Conservation (phyloP, 2,329 filamentous ascomycete species). For the Trichoderma sp. region DNA sequence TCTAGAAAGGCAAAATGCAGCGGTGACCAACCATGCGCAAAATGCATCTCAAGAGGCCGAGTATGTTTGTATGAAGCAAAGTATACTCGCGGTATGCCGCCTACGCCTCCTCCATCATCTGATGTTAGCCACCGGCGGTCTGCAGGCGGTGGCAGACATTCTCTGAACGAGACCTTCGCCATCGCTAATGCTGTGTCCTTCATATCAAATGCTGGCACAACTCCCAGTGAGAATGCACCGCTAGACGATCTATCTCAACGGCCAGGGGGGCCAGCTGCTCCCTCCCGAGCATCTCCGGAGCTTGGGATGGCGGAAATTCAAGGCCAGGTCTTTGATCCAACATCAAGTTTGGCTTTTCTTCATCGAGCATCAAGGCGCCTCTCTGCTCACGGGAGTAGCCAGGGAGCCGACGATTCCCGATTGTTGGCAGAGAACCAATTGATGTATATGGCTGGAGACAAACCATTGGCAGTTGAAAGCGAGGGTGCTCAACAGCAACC, state of each 20-base stretch:
- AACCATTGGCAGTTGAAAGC: conserved; percentile 39
- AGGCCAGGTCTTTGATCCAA: conserved; percentile 52
- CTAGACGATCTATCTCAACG: not conserved
- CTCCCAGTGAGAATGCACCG: not conserved
- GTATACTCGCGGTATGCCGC: conserved; percentile 36
- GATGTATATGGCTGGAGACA: conserved; percentile 50
- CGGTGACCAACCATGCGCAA: conserved; percentile 34
- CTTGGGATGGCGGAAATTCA: conserved; percentile 48
- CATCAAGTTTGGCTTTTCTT: conserved; percentile 52
- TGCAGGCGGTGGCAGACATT: not conserved
- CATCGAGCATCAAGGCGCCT: conserved; percentile 52
- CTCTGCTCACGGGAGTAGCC: conserved; percentile 40
- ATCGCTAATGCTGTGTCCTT: not conserved
- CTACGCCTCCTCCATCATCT: conserved; percentile 31
- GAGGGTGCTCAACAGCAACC: conserved; percentile 33
- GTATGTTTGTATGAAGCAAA: conserved; percentile 33
- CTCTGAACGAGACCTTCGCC: not conserved
- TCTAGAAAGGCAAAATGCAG: conserved; percentile 30
- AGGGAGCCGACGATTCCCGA: conserved; percentile 24
- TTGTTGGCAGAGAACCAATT: conserved; percentile 40
- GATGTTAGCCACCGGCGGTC: not conserved
- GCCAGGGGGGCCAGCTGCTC: conserved; percentile 29
- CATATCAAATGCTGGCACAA: not conserved
- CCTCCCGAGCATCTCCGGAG: conserved; percentile 43
- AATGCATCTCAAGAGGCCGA: conserved; percentile 30